These are phyloP conservation scores for Basipetospora chlamydospora DNA, from an alignment of 2,329 filamentous ascomycete genomes.

Conservation along the genomic window DNA sequence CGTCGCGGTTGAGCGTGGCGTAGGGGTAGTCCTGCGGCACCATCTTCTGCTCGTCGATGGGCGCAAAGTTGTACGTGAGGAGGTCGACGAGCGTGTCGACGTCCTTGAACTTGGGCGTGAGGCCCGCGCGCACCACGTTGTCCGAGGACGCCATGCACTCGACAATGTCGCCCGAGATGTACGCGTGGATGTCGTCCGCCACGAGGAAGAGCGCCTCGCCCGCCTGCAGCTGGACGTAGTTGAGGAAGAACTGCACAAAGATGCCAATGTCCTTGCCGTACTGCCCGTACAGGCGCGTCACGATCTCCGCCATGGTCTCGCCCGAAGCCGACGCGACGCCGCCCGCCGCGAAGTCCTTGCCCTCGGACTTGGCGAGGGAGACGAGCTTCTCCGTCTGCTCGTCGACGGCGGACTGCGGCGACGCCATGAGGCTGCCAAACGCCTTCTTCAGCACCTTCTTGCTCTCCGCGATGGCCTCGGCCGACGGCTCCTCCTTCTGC, in stretches of 20 bases:
- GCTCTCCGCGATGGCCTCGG: conserved; percentile 28
- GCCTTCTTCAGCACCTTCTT: conserved; percentile 68
- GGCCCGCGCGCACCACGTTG: conserved; percentile 92
- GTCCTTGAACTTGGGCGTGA: conserved; percentile 98
- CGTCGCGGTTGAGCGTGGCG: conserved; percentile 63
- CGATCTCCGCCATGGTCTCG: conserved; percentile 59
- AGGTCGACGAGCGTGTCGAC: conserved; percentile 76
- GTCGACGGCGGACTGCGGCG: conserved; percentile 41
- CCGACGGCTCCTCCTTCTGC: conserved; percentile 25
- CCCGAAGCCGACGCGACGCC: conserved; percentile 55
- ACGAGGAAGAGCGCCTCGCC: conserved; percentile 94
- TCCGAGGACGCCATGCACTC: conserved; percentile 99
- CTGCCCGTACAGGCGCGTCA: conserved; percentile 62
- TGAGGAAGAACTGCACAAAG: conserved; percentile 94
- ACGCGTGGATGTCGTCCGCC: conserved; percentile 95
- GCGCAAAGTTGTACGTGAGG: conserved; percentile 90
- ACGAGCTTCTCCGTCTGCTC: conserved; percentile 54
- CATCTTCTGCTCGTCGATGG: conserved; percentile 94
- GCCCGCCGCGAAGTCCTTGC: conserved; percentile 57
- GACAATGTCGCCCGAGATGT: conserved; percentile 84
- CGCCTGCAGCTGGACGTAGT: conserved; percentile 74
- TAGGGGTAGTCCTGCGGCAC: conserved; percentile 72
- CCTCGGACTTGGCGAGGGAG: conserved; percentile 51
- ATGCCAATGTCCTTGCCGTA: conserved; percentile 86
- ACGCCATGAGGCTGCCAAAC: conserved; percentile 72